phyloP scores from a whole-genome alignment of 768 basidiomycete genomes.

The Thelephora aurantiotincta region DNA sequence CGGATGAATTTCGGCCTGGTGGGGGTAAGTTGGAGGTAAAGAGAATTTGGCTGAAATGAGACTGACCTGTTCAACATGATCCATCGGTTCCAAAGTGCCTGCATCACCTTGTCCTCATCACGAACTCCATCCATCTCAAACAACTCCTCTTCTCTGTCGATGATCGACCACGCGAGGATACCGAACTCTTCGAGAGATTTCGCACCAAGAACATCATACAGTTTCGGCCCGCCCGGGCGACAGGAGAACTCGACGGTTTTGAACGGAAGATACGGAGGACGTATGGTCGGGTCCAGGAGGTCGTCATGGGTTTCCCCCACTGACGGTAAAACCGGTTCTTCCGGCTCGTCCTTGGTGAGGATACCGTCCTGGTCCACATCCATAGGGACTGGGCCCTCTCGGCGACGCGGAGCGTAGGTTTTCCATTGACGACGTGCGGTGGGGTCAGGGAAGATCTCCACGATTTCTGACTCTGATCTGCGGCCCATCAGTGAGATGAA shows the following conservation, averaged over 20 bases:
- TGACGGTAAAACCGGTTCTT: too few species aligned
- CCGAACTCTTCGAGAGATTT: conserved; percentile 50
- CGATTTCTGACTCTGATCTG: conserved; percentile 4
- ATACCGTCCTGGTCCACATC: conserved; percentile 7
- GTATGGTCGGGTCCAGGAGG: conserved; percentile 11
- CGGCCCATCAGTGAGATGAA: conserved; percentile 5
- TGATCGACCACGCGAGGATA: conserved; percentile 49
- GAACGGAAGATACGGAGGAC: conserved; percentile 10
- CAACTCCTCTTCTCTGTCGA: conserved; percentile 65
- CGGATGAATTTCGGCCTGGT: conserved; percentile 39
- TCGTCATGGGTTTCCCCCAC: conserved; percentile 4
- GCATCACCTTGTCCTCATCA: conserved; percentile 70
- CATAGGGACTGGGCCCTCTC: conserved; percentile 2
- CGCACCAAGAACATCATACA: conserved; percentile 51
- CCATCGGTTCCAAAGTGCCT: conserved; percentile 68
- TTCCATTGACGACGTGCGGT: conserved; percentile 1
- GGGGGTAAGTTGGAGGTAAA: not conserved
- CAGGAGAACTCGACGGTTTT: conserved; percentile 31
- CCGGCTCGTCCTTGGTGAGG: conserved; percentile 9
- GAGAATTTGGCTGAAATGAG: not conserved
- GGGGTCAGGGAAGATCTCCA: conserved; percentile 1
- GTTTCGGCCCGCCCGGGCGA: conserved; percentile 47
- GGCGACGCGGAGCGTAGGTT: not conserved
- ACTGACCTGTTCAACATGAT: conserved; percentile 36
- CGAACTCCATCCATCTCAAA: conserved; percentile 56